Evolutionary conservation across 169 alveolate genomes (phyloP).

Genomic region (Eimeria necatrix): DNA sequence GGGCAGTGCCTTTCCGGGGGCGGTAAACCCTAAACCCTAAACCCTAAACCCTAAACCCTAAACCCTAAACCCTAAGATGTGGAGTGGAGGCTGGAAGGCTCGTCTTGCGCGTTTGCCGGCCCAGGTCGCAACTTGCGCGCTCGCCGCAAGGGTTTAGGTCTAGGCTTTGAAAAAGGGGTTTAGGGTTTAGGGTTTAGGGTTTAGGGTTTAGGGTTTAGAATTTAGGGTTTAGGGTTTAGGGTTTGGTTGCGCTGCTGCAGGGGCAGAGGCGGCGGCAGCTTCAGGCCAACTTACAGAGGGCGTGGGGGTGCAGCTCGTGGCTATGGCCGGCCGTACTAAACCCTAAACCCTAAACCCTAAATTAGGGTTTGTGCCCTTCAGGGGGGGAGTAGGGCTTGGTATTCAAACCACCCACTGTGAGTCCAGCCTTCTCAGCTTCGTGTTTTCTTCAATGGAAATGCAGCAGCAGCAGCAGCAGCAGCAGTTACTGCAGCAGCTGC

Average conservation of each 20-base stretch:
- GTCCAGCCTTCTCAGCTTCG: too few species aligned
- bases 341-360: background rate
- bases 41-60: conserved; percentile 35
- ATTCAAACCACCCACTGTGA: too few species aligned
- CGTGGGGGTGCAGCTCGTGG: conserved; percentile 52
- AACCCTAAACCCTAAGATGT: background rate
- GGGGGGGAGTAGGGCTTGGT: too few species aligned
- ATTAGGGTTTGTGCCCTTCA: background rate
- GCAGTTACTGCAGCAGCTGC: too few species aligned
- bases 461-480: too few species aligned
- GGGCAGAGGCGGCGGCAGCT: conserved; percentile 51
- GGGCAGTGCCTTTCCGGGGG: conserved; percentile 27
- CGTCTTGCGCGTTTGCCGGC: background rate
- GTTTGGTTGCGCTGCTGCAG: background rate
- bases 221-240: background rate
- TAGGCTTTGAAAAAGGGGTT: background rate
- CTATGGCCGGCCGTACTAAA: conserved; percentile 48
- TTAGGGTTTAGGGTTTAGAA: background rate
- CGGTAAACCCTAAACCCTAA: background rate
- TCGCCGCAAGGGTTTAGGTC: background rate
- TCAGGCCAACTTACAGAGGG: conserved; percentile 23
- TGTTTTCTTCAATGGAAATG: too few species aligned
- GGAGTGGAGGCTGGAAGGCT: background rate
- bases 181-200: background rate
- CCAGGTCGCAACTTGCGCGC: background rate